Percentiles rank a stretch among this genome's conserved stretches.
Evolutionary conservation across 805 yeast genomes (phyloP).

Genomic region (Candida glaebosa): DNA sequence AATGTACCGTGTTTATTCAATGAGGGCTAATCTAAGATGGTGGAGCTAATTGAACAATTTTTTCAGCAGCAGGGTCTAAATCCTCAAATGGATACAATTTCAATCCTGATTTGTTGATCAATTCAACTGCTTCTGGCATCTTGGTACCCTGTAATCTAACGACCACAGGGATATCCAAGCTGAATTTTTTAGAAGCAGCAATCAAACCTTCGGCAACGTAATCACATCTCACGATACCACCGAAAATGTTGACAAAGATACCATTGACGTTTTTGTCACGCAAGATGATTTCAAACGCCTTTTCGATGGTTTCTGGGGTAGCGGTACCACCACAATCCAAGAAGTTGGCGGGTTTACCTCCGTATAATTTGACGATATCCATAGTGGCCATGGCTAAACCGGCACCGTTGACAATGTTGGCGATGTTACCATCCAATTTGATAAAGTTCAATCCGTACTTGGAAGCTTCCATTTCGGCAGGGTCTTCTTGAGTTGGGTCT

Average conservation of each 20-base stretch:
- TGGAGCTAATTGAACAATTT: conserved; percentile 73
- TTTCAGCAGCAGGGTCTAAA: conserved; percentile 95
- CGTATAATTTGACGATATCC: conserved; percentile 97
- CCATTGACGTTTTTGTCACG: conserved; percentile 88
- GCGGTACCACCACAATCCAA: conserved; percentile 99
- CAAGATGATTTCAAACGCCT: conserved; percentile 90
- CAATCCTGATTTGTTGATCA: conserved; percentile 84
- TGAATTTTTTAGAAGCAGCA: conserved; percentile 89
- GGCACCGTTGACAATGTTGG: conserved; percentile 99
- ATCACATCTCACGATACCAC: conserved; percentile 99
- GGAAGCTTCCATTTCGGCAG: conserved; percentile 92
- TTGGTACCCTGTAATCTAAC: conserved; percentile 99
- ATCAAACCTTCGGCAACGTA: conserved; percentile 97
- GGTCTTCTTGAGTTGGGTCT: conserved; percentile 96
- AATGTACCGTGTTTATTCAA: too few species aligned
- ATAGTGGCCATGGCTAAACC: conserved; percentile 99
- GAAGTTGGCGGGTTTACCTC: conserved; percentile 99
- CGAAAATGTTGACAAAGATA: conserved; percentile 96
- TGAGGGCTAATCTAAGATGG: conserved; percentile 12
- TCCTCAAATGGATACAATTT: conserved; percentile 89
- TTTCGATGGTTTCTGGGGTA: conserved; percentile 95
- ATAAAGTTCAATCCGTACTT: conserved; percentile 90
- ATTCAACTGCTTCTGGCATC: conserved; percentile 80
- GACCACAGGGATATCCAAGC: conserved; percentile 89
- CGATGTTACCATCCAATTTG: conserved; percentile 97